Base-by-base conservation (phyloP, 2,329 filamentous ascomycete genomes). In the Arthrocladium fulminans region DNA sequence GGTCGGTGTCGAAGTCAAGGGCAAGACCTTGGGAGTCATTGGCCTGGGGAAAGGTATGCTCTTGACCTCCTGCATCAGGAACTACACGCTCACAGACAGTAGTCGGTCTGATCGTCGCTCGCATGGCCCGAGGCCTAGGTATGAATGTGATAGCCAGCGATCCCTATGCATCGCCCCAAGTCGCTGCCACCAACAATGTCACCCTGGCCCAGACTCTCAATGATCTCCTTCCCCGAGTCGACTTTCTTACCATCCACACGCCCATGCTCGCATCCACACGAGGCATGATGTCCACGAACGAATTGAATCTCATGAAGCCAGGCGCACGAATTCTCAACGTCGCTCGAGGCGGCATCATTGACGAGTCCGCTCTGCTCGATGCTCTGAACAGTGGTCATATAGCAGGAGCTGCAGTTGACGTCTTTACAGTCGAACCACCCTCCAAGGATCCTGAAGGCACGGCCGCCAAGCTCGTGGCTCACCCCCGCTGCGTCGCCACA, bases 181-280 rank as follows among this genome's bases (percentile, higher is more conserved):
- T 89, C 34, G 85, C 85, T 2, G 71, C 74, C 2, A 74, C 81
- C 17, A 81, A 80, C 1, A 82, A 80, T 5, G 84, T 88, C 5
- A 73, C 74, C 35, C 66, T 87, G 1, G 71, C 80, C n/a, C 59
- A 71, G 2, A 73, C 69, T 1, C 67, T 88, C 15, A 66, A 71
- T 2, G 76, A 78, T 19, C 67, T 90, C 12, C 71, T 92, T 12
- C 75, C 79, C 1, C 70, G 73, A 22, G 78, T 81, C 1, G 86
- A 90, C 64, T 89, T 90, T 60, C 62, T 92, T 52, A 89, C 86
- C 0, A 81, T 90, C 8, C 86, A 92, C 60, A 90, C 85, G 0
- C 87, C 87, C 0, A 71, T 92, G 48, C 77, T 89, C 50, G 84
- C 84, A 4, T 84, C 81, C 4, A 92, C 86, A 0, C 74, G 83